Base-by-base conservation (phyloP, 2,329 filamentous ascomycete species). In the Fusarium proliferatum region DNA sequence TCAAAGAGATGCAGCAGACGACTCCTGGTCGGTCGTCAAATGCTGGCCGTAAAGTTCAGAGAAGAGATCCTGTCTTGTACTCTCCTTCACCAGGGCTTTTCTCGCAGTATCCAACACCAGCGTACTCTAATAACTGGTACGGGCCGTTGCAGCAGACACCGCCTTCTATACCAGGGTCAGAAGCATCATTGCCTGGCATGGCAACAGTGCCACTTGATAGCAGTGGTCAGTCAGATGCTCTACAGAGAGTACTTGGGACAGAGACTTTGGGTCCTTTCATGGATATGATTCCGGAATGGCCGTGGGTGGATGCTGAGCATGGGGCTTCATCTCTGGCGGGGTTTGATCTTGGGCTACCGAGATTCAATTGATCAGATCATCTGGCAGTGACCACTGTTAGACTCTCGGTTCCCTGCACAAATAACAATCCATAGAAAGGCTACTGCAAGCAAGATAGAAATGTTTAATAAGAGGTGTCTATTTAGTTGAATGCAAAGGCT, bases 1-100 rank as follows among this genome's bases (percentile, higher is more conserved):
- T 57, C 0, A 57, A 45, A 34, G 53, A 57, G 2, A 45, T 45
- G 53, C 53, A 45, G 16, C 53, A 45, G 2, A 57, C 53, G 0
- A 45, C 28, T 0, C 53, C 53, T 0, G 38, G 53, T 0, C 21
- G 39, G 8, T 33, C 52, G 2, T 56, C 38, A 0, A 19, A 33
- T 3, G 9, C 28, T 0, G 21, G 21, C 0, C 38, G 28, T 9
- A 45, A 19, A 0, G 38, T 16, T 30, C 28, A 45, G 6, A 45
- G 39, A 2, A 2, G 21, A 5, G 38, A 57, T 15, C 53, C 38
- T 0, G 53, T 45, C 0, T 2, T 33, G 0, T 57, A 45, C 17
- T 45, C 53, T 34, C 51, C 51, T 5, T 55, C 51, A 0, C 34
- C 51, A 1, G 51, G 23, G 1, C 34, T 55, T 17, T 41, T 39